Conservation (phyloP, 306 rosid species). For the Sechiopsis laciniata region DNA sequence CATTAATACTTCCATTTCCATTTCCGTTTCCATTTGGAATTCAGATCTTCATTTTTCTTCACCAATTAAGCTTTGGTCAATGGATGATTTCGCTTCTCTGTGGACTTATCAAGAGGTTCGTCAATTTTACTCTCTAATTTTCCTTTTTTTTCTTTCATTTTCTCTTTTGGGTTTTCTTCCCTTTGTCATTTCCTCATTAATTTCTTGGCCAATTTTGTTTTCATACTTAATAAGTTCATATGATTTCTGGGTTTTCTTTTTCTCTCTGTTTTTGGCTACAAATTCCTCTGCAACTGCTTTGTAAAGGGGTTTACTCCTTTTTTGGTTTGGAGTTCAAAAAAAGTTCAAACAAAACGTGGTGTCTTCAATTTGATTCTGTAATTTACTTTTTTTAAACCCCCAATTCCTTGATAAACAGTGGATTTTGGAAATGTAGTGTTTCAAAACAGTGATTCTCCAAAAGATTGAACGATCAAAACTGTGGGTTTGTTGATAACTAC, state of each 20-base stretch:
- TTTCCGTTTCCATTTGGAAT: not conserved
- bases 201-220: too few relatives aligned
- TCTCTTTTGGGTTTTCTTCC: slow-evolving; percentile 8
- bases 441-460: not conserved
- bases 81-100: slow-evolving; percentile 20
- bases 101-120: slow-evolving; percentile 25
- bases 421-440: not conserved
- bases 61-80: not conserved
- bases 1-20: slow-evolving; percentile 1
- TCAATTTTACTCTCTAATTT: not conserved
- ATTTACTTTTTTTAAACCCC: not conserved
- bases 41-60: too few relatives aligned
- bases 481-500: too few relatives aligned
- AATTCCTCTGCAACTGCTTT: not conserved
- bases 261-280: not conserved
- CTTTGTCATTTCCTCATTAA: not conserved
- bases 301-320: not conserved
- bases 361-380: too few relatives aligned
- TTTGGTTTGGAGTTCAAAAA: too few relatives aligned
- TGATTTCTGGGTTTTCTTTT: not conserved
- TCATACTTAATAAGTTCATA: too few relatives aligned
- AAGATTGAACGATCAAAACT: too few relatives aligned
- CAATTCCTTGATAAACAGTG: not conserved
- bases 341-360: too few relatives aligned
- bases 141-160: not conserved